Conservation (phyloP, 2,329 filamentous ascomycete species). For the Ceratocystis huliohia region DNA sequence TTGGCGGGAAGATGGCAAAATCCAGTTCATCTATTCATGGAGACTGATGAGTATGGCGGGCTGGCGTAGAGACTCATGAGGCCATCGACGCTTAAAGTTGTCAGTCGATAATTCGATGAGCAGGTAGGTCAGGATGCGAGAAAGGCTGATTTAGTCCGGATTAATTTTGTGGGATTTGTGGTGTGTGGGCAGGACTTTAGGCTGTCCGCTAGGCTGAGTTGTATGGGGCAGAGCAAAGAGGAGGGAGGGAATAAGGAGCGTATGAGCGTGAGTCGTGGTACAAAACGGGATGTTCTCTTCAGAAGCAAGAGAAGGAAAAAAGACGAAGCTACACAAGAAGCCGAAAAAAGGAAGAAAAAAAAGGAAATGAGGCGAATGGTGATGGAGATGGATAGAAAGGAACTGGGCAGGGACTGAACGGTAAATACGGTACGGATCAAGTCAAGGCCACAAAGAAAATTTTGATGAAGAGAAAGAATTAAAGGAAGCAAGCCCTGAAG, state of each 20-base stretch:
- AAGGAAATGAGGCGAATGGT: neutral
- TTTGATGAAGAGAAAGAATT: neutral
- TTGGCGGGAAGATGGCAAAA: conserved; percentile 16
- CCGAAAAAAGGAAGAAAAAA: neutral
- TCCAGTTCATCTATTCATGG: conserved; percentile 20
- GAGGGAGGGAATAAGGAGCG: neutral
- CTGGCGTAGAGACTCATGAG: conserved; percentile 20
- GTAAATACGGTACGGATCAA: neutral
- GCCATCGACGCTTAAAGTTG: conserved; percentile 19
- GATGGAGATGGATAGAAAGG: neutral
- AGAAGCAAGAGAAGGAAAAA: neutral
- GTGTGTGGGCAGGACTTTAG: conserved; percentile 1
- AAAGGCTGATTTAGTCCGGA: neutral
- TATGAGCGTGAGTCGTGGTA: neutral
- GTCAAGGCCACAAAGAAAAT: conserved; percentile 11
- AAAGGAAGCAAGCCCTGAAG: conserved; percentile 8
- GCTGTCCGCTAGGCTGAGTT: neutral
- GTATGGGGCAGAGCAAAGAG: conserved; percentile 1
- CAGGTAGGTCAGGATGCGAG: neutral
- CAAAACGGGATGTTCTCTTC: neutral
- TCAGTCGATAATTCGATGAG: neutral
- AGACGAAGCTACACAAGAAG: no score
- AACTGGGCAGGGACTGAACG: neutral
- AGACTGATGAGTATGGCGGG: conserved; percentile 12
- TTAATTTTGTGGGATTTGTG: conserved; percentile 6